A percentile compares a stretch with the other conserved stretches of the same genome.
phyloP scores from a whole-genome alignment of 1,284 basidiomycete species.

The Ustilago cynodontis region DNA sequence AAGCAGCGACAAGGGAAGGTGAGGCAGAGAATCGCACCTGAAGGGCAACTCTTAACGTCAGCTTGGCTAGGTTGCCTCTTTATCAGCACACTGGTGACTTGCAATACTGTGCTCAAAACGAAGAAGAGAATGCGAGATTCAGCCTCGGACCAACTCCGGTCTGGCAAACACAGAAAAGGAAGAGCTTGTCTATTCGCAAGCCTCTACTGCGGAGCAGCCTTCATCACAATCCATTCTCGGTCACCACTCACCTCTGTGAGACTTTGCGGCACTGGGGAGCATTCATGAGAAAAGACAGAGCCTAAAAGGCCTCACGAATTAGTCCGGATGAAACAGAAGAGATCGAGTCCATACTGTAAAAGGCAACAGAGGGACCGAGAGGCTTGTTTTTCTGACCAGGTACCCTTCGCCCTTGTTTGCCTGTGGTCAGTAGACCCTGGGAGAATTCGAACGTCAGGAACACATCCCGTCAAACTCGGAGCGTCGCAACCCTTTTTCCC shows the following conservation, averaged over 20 bases:
- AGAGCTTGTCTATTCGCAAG: too few relatives aligned
- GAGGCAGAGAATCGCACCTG: not conserved
- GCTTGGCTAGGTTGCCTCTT: not conserved
- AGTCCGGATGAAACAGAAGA: too few relatives aligned
- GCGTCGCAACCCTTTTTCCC: not conserved
- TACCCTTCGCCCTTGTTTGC: not conserved
- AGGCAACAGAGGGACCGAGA: too few relatives aligned
- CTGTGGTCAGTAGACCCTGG: conserved; percentile 6
- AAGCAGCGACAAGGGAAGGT: not conserved
- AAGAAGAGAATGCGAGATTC: not conserved
- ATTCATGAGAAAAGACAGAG: too few relatives aligned
- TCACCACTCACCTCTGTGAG: not conserved
- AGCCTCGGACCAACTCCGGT: conserved; percentile 15
- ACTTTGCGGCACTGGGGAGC: too few relatives aligned
- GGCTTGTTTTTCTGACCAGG: too few relatives aligned
- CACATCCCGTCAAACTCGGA: not conserved
- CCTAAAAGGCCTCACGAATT: too few relatives aligned
- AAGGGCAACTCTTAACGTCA: not conserved
- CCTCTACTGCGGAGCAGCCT: too few relatives aligned
- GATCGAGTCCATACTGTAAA: not conserved
- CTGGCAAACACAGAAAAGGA: not conserved
- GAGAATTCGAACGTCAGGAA: conserved; percentile 8
- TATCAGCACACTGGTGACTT: not conserved
- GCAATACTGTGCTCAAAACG: not conserved
- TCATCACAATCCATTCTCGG: not conserved